phyloP scores from a whole-genome alignment of 768 basidiomycete genomes.

The Leccinum broughii region DNA sequence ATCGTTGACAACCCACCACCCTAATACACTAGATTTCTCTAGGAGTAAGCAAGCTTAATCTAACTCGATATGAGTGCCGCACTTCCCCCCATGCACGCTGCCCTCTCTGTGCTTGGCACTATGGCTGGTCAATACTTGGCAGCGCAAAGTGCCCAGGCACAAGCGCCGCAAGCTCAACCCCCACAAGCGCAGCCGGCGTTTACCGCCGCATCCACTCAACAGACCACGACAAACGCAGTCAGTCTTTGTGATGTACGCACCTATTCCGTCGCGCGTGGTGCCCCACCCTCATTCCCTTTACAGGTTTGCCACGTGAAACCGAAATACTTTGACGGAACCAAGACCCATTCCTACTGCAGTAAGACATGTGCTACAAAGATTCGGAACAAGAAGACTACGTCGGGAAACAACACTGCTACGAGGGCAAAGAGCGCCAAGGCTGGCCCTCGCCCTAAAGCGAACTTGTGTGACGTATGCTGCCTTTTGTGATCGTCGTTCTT shows the following conservation, averaged over 20 bases:
- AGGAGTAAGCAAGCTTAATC: conserved; percentile 1
- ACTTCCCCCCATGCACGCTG: conserved; percentile 38
- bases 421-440: conserved; percentile 28
- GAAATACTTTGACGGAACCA: conserved; percentile 55
- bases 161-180: conserved; percentile 28
- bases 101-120: conserved; percentile 37
- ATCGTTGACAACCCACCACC: conserved; percentile 8
- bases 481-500: conserved; percentile 9
- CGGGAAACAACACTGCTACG: conserved; percentile 29
- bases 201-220: conserved; percentile 14
- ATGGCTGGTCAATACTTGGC: conserved; percentile 39
- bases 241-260: conserved; percentile 53
- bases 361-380: conserved; percentile 58
- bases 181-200: conserved; percentile 23
- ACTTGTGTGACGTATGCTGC: conserved; percentile 52
- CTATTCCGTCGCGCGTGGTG: conserved; percentile 5
- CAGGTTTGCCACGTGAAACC: conserved; percentile 58
- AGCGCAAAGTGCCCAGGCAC: conserved; percentile 30
- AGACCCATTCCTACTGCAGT: conserved; percentile 58
- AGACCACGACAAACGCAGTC: conserved; percentile 28
- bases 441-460: conserved; percentile 27
- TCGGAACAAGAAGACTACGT: conserved; percentile 30
- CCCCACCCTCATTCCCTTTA: conserved; percentile 5
- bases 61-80: conserved; percentile 28
- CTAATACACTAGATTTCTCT: conserved; percentile 8